phyloP scores from a whole-genome alignment of 2,329 filamentous ascomycete genomes.

The Plenodomus lindquistii region DNA sequence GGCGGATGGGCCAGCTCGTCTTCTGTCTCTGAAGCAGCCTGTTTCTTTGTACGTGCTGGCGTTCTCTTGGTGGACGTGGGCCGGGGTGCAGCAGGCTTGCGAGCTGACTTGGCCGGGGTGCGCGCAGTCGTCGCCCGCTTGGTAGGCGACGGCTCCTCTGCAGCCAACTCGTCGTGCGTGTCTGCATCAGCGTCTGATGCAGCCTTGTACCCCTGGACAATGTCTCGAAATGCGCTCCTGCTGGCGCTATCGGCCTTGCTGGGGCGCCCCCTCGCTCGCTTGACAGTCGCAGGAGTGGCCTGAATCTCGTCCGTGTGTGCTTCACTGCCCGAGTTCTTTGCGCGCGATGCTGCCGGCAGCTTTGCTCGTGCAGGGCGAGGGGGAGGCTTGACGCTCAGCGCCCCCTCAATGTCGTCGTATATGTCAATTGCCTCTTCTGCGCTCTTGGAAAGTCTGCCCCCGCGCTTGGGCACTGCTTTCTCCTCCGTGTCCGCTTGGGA shows the following conservation, averaged over 20 bases:
- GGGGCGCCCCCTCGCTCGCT: slow-evolving; percentile 18
- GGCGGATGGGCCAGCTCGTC: slow-evolving; percentile 21
- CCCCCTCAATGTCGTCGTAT: slow-evolving; percentile 52
- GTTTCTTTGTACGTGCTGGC: slow-evolving; percentile 8
- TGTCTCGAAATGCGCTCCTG: slow-evolving; percentile 11
- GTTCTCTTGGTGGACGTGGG: slow-evolving; percentile 13
- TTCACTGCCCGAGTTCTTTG: slow-evolving; percentile 7
- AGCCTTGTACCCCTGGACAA: slow-evolving; percentile 15
- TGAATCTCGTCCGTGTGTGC: slow-evolving; percentile 17
- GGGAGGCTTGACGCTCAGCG: slow-evolving; percentile 34
- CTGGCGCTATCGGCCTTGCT: slow-evolving; percentile 21
- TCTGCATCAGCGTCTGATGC: slow-evolving; percentile 13
- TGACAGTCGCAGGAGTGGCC: slow-evolving; percentile 17
- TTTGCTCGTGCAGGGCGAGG: slow-evolving; percentile 4
- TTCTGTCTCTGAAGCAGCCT: slow-evolving; percentile 22
- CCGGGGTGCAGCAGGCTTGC: slow-evolving; percentile 14
- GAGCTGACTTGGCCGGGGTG: slow-evolving; percentile 16
- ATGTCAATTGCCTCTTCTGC: slow-evolving; percentile 36
- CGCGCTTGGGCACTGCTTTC: slow-evolving; percentile 11
- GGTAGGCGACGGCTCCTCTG: slow-evolving; percentile 13
- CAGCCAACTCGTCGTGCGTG: slow-evolving; percentile 22
- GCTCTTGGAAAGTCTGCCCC: slow-evolving; percentile 8
- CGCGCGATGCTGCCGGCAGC: slow-evolving; percentile 11
- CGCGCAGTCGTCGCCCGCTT: slow-evolving; percentile 11
- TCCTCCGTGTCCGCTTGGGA: slow-evolving; percentile 10